Evolutionary conservation across 2,329 filamentous ascomycete genomes (phyloP).

Genomic region (Phialophora expanda): DNA sequence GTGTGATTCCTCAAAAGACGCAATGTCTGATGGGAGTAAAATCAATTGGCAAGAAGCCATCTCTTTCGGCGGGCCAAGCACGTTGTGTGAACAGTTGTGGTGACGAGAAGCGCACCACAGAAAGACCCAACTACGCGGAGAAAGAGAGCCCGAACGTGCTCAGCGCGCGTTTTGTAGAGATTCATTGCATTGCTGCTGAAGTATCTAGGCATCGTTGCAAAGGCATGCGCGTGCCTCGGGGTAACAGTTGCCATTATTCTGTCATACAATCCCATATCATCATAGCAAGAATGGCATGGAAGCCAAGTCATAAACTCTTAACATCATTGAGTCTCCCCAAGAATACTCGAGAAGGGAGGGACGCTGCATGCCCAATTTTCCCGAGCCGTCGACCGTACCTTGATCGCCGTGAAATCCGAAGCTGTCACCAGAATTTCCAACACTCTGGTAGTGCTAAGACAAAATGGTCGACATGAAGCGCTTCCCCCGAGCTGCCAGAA

Average conservation of each 20-base stretch:
- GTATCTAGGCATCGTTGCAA: constrained; percentile 25
- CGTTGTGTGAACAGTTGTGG: not conserved
- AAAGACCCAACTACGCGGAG: not conserved
- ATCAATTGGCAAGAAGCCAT: not conserved
- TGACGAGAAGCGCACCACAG: not conserved
- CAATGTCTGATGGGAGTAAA: not conserved
- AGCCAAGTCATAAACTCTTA: constrained; percentile 35
- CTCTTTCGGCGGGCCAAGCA: not conserved
- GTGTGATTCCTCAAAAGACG: not conserved
- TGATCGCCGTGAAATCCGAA: not conserved
- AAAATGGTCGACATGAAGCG: constrained; percentile 12
- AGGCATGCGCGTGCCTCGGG: constrained; percentile 12
- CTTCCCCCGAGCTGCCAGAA: constrained; percentile 3
- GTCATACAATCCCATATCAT: constrained; percentile 36
- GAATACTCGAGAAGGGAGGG: constrained; percentile 1
- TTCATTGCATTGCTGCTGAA: constrained; percentile 35
- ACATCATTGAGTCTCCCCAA: constrained; percentile 28
- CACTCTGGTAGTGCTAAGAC: constrained; percentile 5
- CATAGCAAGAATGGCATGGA: constrained; percentile 26
- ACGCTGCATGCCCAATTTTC: not conserved
- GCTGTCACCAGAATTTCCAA: constrained; percentile 10
- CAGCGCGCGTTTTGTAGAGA: not conserved
- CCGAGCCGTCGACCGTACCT: not conserved
- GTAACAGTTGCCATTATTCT: constrained; percentile 27
- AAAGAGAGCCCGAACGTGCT: not conserved